Evolutionary conservation across 2,329 filamentous ascomycete genomes (phyloP), one percentile per base, ranked within the genome.

Genomic region (Cercospora brassicicola): DNA sequence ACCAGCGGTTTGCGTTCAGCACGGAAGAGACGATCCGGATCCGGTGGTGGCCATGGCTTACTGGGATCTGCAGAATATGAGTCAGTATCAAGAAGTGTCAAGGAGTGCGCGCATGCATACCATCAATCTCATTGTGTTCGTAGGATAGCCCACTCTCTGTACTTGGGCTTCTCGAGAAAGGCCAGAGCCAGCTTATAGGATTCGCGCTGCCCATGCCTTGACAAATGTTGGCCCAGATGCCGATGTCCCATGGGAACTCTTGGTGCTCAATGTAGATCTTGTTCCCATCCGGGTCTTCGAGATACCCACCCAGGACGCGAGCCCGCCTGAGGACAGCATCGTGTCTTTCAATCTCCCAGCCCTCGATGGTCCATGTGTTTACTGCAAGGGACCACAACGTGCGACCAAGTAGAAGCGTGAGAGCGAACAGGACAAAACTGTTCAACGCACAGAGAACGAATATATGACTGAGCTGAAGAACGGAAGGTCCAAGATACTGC

Each of bases 241-340:
- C 91, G 55, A 94, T 81, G 75, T 96, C 92, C 79, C 93, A 95
- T 0, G 92, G 92, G 73, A 93, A 95, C 78, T 94, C 91, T 73
- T 94, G 86, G 63, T 84, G 86, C 66, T 86, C 82, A 53, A 91
- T 84, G 10, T 82, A 80, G 2, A 89, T 70, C 65, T 82, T 81
- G 2, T 79, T 77, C 2, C 88, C 88, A 55, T 88, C 85, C 0
- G 87, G 86, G 0, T 83, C 86, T 39, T 87, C 79, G 55, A 84
- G 79, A 73, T 83, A 87, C 5, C 88, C 88, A 0, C 88, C 88
- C 20, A 87, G 82, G 42, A 79, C 76, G 4, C 80, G 75, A 1
- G 83, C 81, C 15, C 83, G 80, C 3, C 82, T 78, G 4, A 84
- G 69, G 0, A 84, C 74, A 3, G 82, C 81, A 7, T 79, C 75